Base-by-base conservation (phyloP, 1,139 yeast species). In the Hemisphaericaspora subhashii region DNA sequence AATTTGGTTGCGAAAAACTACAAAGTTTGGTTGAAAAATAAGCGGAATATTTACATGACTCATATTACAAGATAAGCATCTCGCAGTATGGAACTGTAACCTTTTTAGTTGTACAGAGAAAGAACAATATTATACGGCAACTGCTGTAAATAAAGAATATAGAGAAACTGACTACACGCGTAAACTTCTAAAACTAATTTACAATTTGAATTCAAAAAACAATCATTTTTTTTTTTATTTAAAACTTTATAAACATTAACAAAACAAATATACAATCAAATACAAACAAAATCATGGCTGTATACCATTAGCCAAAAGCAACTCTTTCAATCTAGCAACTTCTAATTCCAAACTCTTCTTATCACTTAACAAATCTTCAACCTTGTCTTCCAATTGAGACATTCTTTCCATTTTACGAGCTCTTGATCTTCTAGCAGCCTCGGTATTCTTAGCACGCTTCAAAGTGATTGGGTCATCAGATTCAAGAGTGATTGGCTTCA, bases 341-440 rank as follows among this genome's bases (percentile, higher is more conserved):
- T 86, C 94, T 31, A 64, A 64, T 51, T 75, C 80, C 51, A 86
- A 71, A 21, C 60, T 68, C 21, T 68, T 53, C 58, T 86, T 86
- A 46, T 72, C 79, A 30, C 61, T 53, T 44, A 79, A 57, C 48
- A 89, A 72, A 31, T 64, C 77, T 49, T 83, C 87, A 42, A 90
- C 95, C 58, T 79, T 79, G 22, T 66, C 78, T 64, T 90, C 97
- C 60, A 90, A 72, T 58, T 87, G 95, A 43, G 64, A 58, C 87
- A 90, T 85, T 63, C 95, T 78, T 62, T 86, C 88, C 80, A 86
- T 81, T 68, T 89, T 88, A 65, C 96, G 81, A 30, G 96, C 96
- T 53, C 98, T 77, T 32, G 97, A 88, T 59, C 97, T 78, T 64
- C 98, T 81, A 12, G 98, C 98, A 45, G 98, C 97, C 62, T 89